phyloP scores from a whole-genome alignment of 257 asterid genomes.

The Galeopsis tetrahit region DNA sequence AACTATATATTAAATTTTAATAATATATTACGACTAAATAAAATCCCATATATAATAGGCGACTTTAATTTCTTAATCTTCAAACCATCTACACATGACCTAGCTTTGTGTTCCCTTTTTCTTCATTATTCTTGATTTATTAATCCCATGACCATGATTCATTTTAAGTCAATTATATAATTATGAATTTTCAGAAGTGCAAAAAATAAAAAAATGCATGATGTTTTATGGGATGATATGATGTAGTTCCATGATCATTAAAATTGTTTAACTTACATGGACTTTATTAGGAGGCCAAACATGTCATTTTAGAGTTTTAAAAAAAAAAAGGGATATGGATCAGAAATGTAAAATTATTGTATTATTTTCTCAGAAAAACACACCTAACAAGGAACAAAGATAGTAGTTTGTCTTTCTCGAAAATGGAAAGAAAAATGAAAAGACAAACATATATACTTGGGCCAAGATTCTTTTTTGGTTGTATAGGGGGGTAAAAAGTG shows the following conservation, averaged over 20 bases:
- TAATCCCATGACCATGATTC: not conserved
- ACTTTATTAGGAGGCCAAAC: not conserved
- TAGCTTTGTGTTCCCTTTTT: not conserved
- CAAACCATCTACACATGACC: not conserved
- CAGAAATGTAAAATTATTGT: not conserved
- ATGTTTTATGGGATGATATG: too few relatives aligned
- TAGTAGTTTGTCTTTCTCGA: not conserved
- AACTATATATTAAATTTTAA: not conserved
- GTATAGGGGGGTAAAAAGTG: constrained; percentile 5
- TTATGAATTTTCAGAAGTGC: too few relatives aligned
- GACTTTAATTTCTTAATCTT: not conserved
- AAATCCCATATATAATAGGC: not conserved
- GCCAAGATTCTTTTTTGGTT: constrained; percentile 19
- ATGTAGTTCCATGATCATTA: too few relatives aligned
- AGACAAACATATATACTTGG: constrained; percentile 18
- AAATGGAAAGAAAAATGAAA: not conserved
- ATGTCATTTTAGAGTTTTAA: not conserved
- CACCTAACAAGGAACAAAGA: not conserved
- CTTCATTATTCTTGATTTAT: not conserved
- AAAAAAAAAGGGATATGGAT: not conserved
- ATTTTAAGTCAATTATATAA: not conserved
- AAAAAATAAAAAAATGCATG: too few relatives aligned
- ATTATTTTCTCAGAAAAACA: constrained; percentile 1
- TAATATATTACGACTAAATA: not conserved
- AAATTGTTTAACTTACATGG: not conserved